A percentile compares a stretch with the other conserved stretches of the same genome.
These are phyloP conservation scores for Acanthamoeba pearcei DNA, from an alignment of 208 protist genomes.

Conservation along the genomic window DNA sequence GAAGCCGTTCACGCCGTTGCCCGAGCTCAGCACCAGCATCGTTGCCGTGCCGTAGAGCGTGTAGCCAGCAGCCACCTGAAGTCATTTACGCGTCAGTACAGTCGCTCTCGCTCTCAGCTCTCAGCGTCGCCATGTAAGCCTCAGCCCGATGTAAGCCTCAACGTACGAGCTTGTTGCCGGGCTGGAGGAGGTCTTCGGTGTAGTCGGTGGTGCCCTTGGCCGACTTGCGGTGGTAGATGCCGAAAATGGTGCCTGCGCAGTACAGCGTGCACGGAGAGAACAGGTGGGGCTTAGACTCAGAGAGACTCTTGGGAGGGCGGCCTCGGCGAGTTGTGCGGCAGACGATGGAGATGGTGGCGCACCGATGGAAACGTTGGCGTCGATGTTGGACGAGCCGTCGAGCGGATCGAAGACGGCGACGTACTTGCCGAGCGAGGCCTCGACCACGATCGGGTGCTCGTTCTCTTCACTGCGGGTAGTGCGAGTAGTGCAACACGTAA, in stretches of 20 bases:
- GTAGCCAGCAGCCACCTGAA: slow-evolving; percentile 85
- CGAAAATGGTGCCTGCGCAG: slow-evolving; percentile 89
- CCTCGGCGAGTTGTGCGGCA: too few relatives aligned
- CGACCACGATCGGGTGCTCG: slow-evolving; percentile 85
- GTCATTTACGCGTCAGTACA: too few relatives aligned
- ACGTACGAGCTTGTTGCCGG: slow-evolving; percentile 80
- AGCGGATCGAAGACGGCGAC: slow-evolving; percentile 97
- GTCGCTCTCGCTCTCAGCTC: too few relatives aligned
- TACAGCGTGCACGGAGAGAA: neutral
- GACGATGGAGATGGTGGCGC: too few relatives aligned
- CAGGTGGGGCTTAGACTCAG: neutral
- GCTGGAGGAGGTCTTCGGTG: slow-evolving; percentile 75
- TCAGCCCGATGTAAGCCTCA: neutral
- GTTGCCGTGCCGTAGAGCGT: slow-evolving; percentile 91
- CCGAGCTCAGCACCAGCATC: slow-evolving; percentile 90
- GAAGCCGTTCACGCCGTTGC: slow-evolving; percentile 88
- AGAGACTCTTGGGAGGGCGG: too few relatives aligned
- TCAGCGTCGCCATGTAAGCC: neutral
- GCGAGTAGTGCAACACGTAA: too few relatives aligned
- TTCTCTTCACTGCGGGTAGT: slow-evolving; percentile 81
- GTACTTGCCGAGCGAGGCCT: slow-evolving; percentile 90
- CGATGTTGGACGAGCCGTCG: slow-evolving; percentile 98
- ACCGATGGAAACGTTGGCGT: slow-evolving; percentile 97
- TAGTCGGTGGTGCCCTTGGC: neutral
- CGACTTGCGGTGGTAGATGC: slow-evolving; percentile 90